Base-by-base conservation (phyloP, 1,284 basidiomycete genomes). In the Wolfiporia cocos region DNA sequence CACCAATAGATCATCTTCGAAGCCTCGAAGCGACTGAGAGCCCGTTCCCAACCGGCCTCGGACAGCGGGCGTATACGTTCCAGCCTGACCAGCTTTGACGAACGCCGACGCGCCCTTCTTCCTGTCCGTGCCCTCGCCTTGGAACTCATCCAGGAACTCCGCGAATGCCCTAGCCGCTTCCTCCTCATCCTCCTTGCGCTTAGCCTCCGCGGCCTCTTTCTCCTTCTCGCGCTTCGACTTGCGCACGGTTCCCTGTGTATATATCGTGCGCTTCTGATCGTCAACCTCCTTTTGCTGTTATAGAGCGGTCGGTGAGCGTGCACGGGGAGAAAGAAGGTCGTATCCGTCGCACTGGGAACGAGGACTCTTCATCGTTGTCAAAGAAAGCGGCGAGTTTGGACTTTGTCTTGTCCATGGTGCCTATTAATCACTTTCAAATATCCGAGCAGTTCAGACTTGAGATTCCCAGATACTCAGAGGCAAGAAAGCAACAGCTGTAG, bases 81-180 rank as follows among this genome's bases (percentile, higher is more conserved):
- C 73, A 1, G 78, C 80, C 31, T 68, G 69, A 2, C 77, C 78
- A 17, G 87, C 79, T 50, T 80, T 81, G 29, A 95, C 87, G 54
- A 95, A 95, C 1, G 70, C 73, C 29, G 73, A 70, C 2, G 72
- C 77, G n/a, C 67, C 56, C 50, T 71, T 74, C 59, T 67, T 75
- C 51, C 67, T 71, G 37, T 64, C 62, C 4, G 66, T 66, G 23
- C 74, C 77, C 30, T 86, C 84, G 5, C 81, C 84, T 41, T 92
- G 89, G 56, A 94, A 95, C 10, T 79, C 82, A 51, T 90, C 83
- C 50, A 93, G 62, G 61, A 92, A 94, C 57, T 95, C 92, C 3
- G 82, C 86, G 60, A 92, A 92, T 3, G 82, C 83, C 55, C 74
- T 78, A 5, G 77, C 83, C 33, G 84, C 82, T 52, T 81, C 76